Base-by-base conservation (phyloP, 805 yeast species). In the baker's yeast (Saccharomyces cerevisiae) region DNA sequence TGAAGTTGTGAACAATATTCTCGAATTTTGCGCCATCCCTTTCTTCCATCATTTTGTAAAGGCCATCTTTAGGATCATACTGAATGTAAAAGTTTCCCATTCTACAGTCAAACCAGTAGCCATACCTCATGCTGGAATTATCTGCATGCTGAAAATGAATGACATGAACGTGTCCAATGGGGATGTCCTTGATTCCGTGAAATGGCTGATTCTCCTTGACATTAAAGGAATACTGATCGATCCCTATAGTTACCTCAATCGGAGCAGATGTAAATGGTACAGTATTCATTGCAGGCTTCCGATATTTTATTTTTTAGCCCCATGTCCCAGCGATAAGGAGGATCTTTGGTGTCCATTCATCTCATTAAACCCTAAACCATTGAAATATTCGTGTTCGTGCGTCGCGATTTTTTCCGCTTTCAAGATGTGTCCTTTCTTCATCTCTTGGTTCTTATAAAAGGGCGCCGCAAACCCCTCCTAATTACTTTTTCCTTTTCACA, bases 71-170 rank as follows among this genome's bases (percentile, higher is more conserved):
- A 2, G 46, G 53, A 50, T 62, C 56, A 52, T 59, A 63, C n/a
- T 51, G 48, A 21, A 66, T 31, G 52, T 56, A 58, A 30, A 36
- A 49, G 49, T 36, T 52, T 17, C 32, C 30, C 2, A 48, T 41
- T 4, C 51, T 49, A n/a, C 48, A 41, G 11, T 59, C 55, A 47
- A 69, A 55, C 71, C 70, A 69, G 54, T 68, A 69, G 0, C 72
- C 72, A 51, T 69, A 67, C 21, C 70, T 53, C 26, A 61, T 26
- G n/a, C 58, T 52, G n/a, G 55, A 61, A 14, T 49, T 49, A n/a
- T 48, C 24, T 28, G 36, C 29, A 11, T 57, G 51, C 41, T 61
- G 61, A 58, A 66, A 67, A 55, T 67, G 68, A 2, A 68, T 51
- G 4, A 63, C 58, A 57, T 68, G 70, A 1, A 62, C 26, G 1